Conservation (phyloP, 1,284 basidiomycete species). For the Mycena citricolor region DNA sequence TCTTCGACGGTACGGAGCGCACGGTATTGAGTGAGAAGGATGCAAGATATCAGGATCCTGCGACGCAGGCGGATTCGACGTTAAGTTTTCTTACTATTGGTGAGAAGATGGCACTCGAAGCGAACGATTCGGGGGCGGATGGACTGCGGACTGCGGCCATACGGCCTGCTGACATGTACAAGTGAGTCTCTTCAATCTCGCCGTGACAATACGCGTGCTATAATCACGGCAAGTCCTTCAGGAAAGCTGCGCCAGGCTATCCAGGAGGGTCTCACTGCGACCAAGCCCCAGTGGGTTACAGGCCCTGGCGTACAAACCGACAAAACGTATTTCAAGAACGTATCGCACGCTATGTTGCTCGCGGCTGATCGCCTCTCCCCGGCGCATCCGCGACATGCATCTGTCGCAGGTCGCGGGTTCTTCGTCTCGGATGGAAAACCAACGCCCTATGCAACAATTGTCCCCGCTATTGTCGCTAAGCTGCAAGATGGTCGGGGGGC, state of each 20-base stretch:
- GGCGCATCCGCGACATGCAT: conserved; percentile 9
- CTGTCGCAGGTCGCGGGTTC: conserved; percentile 12
- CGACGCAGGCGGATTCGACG: neutral
- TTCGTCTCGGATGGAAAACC: conserved; percentile 14
- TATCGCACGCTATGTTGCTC: conserved; percentile 14
- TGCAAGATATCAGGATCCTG: conserved; percentile 7
- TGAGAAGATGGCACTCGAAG: conserved; percentile 15
- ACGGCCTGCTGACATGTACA: conserved; percentile 7
- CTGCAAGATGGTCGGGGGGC: neutral
- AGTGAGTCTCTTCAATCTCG: neutral
- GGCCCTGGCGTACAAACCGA: too few species aligned
- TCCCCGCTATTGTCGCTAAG: conserved; percentile 3
- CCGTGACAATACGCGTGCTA: neutral
- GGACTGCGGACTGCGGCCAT: conserved; percentile 10
- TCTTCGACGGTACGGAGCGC: conserved; percentile 13
- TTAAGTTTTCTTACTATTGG: neutral
- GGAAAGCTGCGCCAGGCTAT: neutral
- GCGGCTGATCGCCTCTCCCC: conserved; percentile 17
- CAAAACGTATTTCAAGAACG: conserved; percentile 10
- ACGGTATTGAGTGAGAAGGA: conserved; percentile 13
- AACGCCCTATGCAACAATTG: conserved; percentile 14
- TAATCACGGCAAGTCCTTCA: neutral
- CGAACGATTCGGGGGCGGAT: conserved; percentile 12
- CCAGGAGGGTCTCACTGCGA: neutral
- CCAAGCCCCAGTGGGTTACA: too few species aligned